These are phyloP conservation scores for Colletotrichum truncatum DNA, from an alignment of 2,329 filamentous ascomycete species.

Conservation along the genomic window DNA sequence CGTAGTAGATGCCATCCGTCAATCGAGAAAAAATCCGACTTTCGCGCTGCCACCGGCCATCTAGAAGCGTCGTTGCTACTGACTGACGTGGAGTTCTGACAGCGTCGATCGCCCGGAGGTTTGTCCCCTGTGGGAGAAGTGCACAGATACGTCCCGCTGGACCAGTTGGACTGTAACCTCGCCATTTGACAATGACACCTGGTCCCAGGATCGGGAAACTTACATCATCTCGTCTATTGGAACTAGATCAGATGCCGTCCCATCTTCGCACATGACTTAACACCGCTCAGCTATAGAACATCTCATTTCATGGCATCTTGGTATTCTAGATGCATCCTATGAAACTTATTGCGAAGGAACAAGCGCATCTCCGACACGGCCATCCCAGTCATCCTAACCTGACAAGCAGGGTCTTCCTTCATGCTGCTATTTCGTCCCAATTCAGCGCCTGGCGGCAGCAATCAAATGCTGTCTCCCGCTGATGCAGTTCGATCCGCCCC, in stretches of 20 bases:
- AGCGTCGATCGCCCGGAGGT: constrained; percentile 13
- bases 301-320: background rate
- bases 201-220: background rate
- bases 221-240: constrained; percentile 7
- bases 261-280: background rate
- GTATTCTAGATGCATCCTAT: background rate
- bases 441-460: background rate
- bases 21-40: too few relatives aligned
- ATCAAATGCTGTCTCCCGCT: background rate
- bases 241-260: background rate
- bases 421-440: background rate
- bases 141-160: constrained; percentile 14
- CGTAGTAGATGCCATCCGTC: too few relatives aligned
- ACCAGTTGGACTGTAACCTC: constrained; percentile 17
- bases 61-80: background rate
- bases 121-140: background rate
- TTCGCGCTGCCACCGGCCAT: too few relatives aligned
- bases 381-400: background rate
- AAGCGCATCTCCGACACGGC: background rate
- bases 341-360: constrained; percentile 19
- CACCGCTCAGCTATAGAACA: background rate
- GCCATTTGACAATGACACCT: constrained; percentile 2
- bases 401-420: constrained; percentile 4
- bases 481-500: background rate
- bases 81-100: background rate